Base-by-base conservation (phyloP, 192 early-diverging fungal species). In the Umbelopsis sp. region DNA sequence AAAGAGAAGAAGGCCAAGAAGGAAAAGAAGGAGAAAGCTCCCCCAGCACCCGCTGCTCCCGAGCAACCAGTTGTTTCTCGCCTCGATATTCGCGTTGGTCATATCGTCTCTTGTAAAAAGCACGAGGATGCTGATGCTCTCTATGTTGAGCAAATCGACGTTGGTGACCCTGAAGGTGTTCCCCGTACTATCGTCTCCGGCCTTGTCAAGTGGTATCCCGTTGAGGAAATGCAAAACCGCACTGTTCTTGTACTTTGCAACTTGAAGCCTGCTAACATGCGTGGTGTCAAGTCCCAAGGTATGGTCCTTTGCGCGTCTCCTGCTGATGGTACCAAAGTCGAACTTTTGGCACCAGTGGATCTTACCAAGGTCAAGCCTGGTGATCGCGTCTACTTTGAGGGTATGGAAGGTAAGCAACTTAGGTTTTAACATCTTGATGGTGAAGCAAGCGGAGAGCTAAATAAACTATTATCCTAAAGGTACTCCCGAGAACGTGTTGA, bases 81-180 rank as follows among this genome's bases (percentile, higher is more conserved):
- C 77, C 84, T 99, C 41, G 95, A 99, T 80, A 90, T 99, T 70
- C 91, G 93, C 35, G 96, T 99, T 46, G 97, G 97, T 41, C 88
- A 89, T 69, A 95, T 99, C 53, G 55, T 93, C 68, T 80, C 83
- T 21, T 92, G 90, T 30, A 81, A 91, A 78, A 91, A 92, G 78
- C 97, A 99, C 79, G 92, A 93, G n/a, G 93, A 95, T 73, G 97
- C 97, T 4, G 97, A 99, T 78, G 82, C 95, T 8, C 84, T 99
- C 16, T 99, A 99, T 74, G 94, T 99, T 21, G 97, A 99, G 81
- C 82, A 92, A 71, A 94, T 99, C 72, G 96, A 98, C 73, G 76
- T 90, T 35, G 95, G 95, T 66, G 96, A 99, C 73, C 88, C 78
- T 13, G 96, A 98, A 75, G 88, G 83, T 18, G 82, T 87, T 49